A percentile compares a stretch with the other conserved stretches of the same genome.
Evolutionary conservation across 345 rosid genomes (phyloP).

Genomic region (Citrus sinensis): DVS_A1.0 CM039165.1:31231501-31232000

Average conservation of each 20-base stretch:
- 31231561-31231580: not conserved
- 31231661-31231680: not conserved
- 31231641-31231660: not conserved
- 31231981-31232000: not conserved
- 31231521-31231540: not conserved
- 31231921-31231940: not conserved
- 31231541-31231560: not conserved
- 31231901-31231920: not conserved
- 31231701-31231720: not conserved
- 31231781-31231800: not conserved
- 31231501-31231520: not conserved
- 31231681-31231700: not conserved
- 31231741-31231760: not conserved
- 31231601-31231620: not conserved
- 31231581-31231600: slow-evolving; percentile 5
- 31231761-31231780: not conserved
- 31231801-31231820: not conserved
- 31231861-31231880: not conserved
- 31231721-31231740: not conserved
- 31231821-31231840: not conserved
- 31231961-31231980: not conserved
- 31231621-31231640: not conserved
- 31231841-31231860: not conserved
- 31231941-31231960: not conserved
- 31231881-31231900: not conserved